Base-by-base conservation (phyloP, 163 green algal species). In the Scenedesmus sp. region DNA sequence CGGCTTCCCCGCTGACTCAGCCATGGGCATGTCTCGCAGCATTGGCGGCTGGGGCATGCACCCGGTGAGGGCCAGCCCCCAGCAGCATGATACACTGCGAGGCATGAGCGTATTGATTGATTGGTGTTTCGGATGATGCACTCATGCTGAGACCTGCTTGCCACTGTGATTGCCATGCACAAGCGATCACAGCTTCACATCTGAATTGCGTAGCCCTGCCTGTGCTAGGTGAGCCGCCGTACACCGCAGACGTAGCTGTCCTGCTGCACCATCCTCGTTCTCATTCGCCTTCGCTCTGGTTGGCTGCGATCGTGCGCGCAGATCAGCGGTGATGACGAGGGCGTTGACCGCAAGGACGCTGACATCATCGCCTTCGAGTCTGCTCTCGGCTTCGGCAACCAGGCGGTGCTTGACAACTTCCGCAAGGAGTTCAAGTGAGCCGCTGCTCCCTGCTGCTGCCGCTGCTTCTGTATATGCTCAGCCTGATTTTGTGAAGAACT, bases 341-440 rank as follows among this genome's bases (percentile, higher is more conserved):
- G 18, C 23, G 82, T 88, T 0, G 26, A 88, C 57, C 20, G n/a
- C 34, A 88, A 55, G 9, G 23, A 46, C 18, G 15, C 13, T 18
- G 82, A 10, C 54, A 54, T 88, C 8, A 16, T 73, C 52, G 26
- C 20, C 20, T 73, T 88, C 60, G 56, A 88, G 57, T 67, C 64
- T 23, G 59, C 56, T 15, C 20, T 88, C 9, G 82, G 82, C 82
- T 88, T 73, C 60, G 82, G 56, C 54, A 73, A 76, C 55, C 82
- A 76, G 54, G 54, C 59, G 1, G 56, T 55, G 52, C 8, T 73
- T 16, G 3, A 70, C 55, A 62, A 88, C 16, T 88, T 88, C 82
- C 20, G n/a, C 54, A 52, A 46, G 34, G 10, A 23, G 82, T 73
- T 54, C 59, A 73, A 88, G 56, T 88, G 54, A 88, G 26, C 15